Conservation (phyloP, 1,139 yeast genomes). For the Saccharomyces hybrid region DNA sequence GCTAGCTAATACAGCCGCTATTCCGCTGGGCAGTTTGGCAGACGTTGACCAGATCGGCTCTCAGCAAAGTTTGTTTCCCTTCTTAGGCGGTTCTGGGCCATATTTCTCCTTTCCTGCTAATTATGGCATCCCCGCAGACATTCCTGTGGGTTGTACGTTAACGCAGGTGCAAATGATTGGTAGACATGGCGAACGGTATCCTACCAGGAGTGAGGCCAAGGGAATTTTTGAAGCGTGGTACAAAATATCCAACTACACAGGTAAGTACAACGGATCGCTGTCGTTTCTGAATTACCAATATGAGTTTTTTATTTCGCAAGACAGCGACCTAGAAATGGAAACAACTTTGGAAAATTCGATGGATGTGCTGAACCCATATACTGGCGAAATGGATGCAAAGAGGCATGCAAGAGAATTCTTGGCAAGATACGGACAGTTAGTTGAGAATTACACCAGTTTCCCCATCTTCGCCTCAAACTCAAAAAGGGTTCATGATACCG, state of each 20-base stretch:
- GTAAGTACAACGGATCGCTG: conserved; percentile 30
- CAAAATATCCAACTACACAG: conserved; percentile 26
- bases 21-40: neutral
- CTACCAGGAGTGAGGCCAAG: conserved; percentile 36
- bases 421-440: conserved; percentile 12
- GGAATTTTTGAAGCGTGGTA: conserved; percentile 11
- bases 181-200: conserved; percentile 72
- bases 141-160: conserved; percentile 39
- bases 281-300: conserved; percentile 34
- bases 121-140: conserved; percentile 12
- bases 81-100: conserved; percentile 19
- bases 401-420: conserved; percentile 18
- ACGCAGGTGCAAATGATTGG: conserved; percentile 57
- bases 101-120: conserved; percentile 14
- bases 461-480: conserved; percentile 17
- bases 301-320: conserved; percentile 29
- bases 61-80: conserved; percentile 14
- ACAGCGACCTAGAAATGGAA: conserved; percentile 23
- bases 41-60: conserved; percentile 12
- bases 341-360: conserved; percentile 13
- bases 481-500: conserved; percentile 21
- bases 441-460: conserved; percentile 8
- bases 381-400: conserved; percentile 20
- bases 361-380: conserved; percentile 16
- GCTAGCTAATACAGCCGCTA: neutral